Base-by-base conservation (phyloP, 1,139 yeast genomes). In the Kodamaea plutei region DNA sequence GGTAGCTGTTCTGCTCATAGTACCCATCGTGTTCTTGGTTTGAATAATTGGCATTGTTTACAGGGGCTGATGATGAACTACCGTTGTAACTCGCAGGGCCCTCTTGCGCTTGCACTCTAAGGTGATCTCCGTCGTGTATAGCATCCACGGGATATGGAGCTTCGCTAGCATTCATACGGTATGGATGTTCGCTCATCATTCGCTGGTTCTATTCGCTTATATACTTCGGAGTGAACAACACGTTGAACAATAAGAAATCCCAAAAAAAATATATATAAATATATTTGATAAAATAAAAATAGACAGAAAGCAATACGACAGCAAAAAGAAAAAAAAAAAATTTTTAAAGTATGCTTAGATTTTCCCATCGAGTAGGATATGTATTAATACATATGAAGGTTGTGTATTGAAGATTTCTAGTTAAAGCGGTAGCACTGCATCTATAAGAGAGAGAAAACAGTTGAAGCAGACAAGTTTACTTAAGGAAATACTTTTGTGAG, bases 121-220 rank as follows among this genome's bases (percentile, higher is more conserved):
- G 20, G 4, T 9, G 8, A 18, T 9, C n/a, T 8, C n/a, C 20
- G 8, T 10, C 20, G 20, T 18, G n/a, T 18, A 10, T 18, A 8
- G 38, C 44, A 28, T 43, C 47, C 6, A 50, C 39, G 3, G 63
- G 61, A 34, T 57, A 55, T n/a, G 61, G 59, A 9, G 54, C 48
- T 6, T 20, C 26, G 5, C 20, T 29, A 8, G 21, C 16, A 14
- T 23, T 10, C 8, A 18, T 10, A 18, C 20, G 20, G 20, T 18
- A 18, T 18, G 20, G 20, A 18, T 18, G 20, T 18, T 10, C 20
- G n/a, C 10, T 18, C 20, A 18, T 18, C n/a, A 9, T 18, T n/a
- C n/a, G n/a, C n/a, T n/a, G n/a, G n/a, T n/a, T n/a, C n/a, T n/a
- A n/a, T n/a, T n/a, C n/a, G n/a, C n/a, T n/a, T n/a, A n/a, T n/a